phyloP scores from a whole-genome alignment of 805 yeast species.

The Wickerhamomyces rabaulensis region DNA sequence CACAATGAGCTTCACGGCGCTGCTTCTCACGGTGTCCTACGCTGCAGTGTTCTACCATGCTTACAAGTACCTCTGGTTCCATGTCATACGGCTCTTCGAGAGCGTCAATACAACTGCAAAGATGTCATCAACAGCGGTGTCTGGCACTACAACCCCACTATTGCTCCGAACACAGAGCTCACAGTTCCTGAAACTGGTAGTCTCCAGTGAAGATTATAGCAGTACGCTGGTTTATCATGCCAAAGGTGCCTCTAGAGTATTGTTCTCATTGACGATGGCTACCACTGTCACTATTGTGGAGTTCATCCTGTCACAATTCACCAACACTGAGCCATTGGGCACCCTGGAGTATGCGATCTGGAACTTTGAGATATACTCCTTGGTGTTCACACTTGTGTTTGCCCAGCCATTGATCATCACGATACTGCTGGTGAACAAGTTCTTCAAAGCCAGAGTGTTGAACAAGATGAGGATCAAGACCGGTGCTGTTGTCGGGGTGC shows the following conservation, averaged over 20 bases:
- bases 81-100: slow-evolving; percentile 19
- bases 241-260: slow-evolving; percentile 11
- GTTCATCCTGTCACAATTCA: slow-evolving; percentile 19
- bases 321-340: slow-evolving; percentile 3
- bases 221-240: slow-evolving; percentile 1
- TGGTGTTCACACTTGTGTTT: slow-evolving; percentile 12
- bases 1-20: background rate
- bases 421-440: slow-evolving; percentile 15
- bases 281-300: slow-evolving; percentile 17
- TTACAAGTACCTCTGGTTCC: slow-evolving; percentile 16
- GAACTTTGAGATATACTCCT: slow-evolving; percentile 5
- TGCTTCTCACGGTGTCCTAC: slow-evolving; percentile 3
- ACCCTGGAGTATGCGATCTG: slow-evolving; percentile 4
- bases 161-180: slow-evolving; percentile 7
- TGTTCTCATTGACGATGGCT: slow-evolving; percentile 17
- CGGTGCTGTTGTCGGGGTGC: background rate
- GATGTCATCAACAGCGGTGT: background rate
- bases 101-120: slow-evolving; percentile 6
- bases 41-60: slow-evolving; percentile 11
- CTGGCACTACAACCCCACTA: slow-evolving; percentile 3
- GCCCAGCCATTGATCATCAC: slow-evolving; percentile 17
- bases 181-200: slow-evolving; percentile 10
- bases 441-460: slow-evolving; percentile 10
- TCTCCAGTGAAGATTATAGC: slow-evolving; percentile 2
- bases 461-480: slow-evolving; percentile 8